Base-by-base conservation (phyloP, 139 green algal genomes). In the Raphidocelis subcapitata region DNA sequence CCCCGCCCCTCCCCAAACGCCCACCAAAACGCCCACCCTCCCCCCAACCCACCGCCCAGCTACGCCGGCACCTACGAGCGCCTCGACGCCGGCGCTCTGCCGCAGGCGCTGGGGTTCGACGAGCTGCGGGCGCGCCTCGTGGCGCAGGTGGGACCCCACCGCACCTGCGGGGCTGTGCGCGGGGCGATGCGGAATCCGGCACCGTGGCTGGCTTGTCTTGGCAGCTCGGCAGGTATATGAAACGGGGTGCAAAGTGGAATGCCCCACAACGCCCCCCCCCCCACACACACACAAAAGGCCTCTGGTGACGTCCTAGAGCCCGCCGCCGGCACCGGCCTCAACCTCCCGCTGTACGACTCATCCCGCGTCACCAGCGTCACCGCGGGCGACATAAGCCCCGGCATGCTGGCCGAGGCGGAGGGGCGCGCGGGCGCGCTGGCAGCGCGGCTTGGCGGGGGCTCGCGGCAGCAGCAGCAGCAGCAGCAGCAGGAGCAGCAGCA, bases 261-360 rank as follows among this genome's bases (percentile, higher is more conserved):
- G 29, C 24, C 18, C 5, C 62, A n/a, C 33, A 20, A 32, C 35
- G 44, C 15, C 10, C 5, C 26, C 21, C 44, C 3, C 18, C n/a
- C 56, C 5, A 31, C 62, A 24, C n/a, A 44, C 44, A 44, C 29
- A 46, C 31, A 68, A 28, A 74, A 86, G 80, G 80, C 80, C 5
- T 44, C 26, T 10, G 83, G 83, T 0, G 18, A 68, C 3, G 73
- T 86, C 0, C 31, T 87, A 14, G 77, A 91, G 65, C 70, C 87
- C 12, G 86, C 60, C 2, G 82, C 88, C 12, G 86, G 86, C 32
- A 93, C 88, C 3, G 88, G 88, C 14, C 75, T 93, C 3, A 92
- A 92, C 65, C 67, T 93, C 52, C 74, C 69, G 15, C 73, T 83
- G 31, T 92, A 92, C 62, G 44, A 46, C 54, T 84, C 72, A 65